Base-by-base conservation (phyloP, 2,329 filamentous ascomycete species). In the Colletotrichum filicis region DNA sequence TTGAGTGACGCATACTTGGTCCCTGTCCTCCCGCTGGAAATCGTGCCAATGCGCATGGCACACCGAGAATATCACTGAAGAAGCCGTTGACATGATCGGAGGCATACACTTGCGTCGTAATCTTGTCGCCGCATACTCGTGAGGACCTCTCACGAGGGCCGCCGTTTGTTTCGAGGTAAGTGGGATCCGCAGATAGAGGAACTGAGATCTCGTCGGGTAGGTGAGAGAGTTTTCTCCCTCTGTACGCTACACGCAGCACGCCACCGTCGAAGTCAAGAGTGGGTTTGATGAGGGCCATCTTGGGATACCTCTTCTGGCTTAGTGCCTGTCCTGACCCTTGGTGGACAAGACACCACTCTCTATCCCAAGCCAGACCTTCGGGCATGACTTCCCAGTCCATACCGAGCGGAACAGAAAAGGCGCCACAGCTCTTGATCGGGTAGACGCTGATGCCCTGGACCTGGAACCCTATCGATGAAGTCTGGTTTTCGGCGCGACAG, bases 281-380 rank as follows among this genome's bases (percentile, higher is more conserved):
- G 7, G 97, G 96, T 63, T 89, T 89, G 64, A 99, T 87, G 5
- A 98, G 88, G 14, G 94, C 93, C 96, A 99, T 98, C 42, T 87
- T 90, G 2, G 95, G 94, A 79, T 97, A 92, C 75, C 92, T 88
- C 83, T 98, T 99, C 82, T 98, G 96, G 79, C 91, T 98, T 66
- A 99, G 85, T 6, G 93, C 95, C 77, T 92, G 91, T 0, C 94
- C 93, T 1, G 95, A 97, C 56, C 94, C 95, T 79, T 92, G 90
- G 80, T 98, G 95, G 16, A 99, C 87, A 24, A 99, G 85, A 82
- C 96, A 98, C 96, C 97, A 99, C 84, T 98, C 96, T 74, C 97
- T 89, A 81, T 99, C 97, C 95, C 96, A 98, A 9, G 92, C 93
- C 2, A 99, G 86, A 0, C 97, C 97, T 83, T 98, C 95, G 8